Base-by-base conservation (phyloP, 495 filamentous ascomycete species). In the Aspergillus bridgeri region DNA sequence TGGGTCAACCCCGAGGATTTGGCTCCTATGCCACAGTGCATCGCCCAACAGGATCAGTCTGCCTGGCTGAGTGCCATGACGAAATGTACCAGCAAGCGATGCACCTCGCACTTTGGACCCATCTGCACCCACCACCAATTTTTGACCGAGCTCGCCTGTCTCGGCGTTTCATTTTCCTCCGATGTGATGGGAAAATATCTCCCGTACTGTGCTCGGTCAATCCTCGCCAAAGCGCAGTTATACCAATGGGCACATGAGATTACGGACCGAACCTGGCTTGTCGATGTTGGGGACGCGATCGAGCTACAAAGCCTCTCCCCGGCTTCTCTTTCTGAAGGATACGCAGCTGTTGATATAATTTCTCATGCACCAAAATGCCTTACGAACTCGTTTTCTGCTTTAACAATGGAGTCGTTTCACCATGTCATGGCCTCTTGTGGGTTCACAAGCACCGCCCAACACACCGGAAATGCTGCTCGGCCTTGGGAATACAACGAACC, bases 51-150 rank as follows among this genome's bases (percentile, higher is more conserved):
- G 51, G 51, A 60, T 46, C 57, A 54, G 45, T 29, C 51, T 5
- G 20, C 51, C 51, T 60, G 57, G 57, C 27, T 60, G 46, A 33
- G 33, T 24, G 13, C 57, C 46, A 54, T 60, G 57, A 60, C 57
- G 3, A 18, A 44, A 50, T 60, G 57, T 29, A 60, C 57, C 6
- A 29, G 25, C 23, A 58, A 58, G 27, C 49, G 50, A 61, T 61
- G 59, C 54, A 61, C 59, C 50, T 51, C 44, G 7, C 59, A 58
- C 50, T 58, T 61, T 46, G 20, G 25, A 51, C 1, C 45, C 43
- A 54, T 61, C 49, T 61, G 59, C 50, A 58, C 59, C 54, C 59
- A 61, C 54, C 50, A 61, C 54, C 59, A 61, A 54, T 61, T 50
- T 54, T 45, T 61, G 51, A 61, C 54, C 47, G 20, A 61, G 21